phyloP scores from a whole-genome alignment of 2,329 filamentous ascomycete species.

The Colletotrichum lini region DNA sequence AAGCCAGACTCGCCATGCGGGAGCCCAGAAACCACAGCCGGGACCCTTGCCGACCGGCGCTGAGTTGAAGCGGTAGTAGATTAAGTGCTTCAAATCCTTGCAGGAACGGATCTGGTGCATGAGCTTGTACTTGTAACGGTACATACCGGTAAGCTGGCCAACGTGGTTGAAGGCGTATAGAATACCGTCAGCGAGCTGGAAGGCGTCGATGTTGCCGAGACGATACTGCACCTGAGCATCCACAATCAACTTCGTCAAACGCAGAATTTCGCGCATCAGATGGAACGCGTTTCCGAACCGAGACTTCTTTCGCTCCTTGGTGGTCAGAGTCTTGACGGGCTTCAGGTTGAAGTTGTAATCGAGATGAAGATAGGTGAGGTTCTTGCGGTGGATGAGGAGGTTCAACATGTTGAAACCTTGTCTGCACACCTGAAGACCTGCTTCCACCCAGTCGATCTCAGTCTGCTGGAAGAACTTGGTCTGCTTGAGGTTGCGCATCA shows the following conservation, averaged over 20 bases:
- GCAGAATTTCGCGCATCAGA: conserved; percentile 96
- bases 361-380: conserved; percentile 96
- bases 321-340: conserved; percentile 97
- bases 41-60: conserved; percentile 97
- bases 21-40: conserved; percentile 98
- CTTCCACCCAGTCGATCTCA: conserved; percentile 99
- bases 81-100: conserved; percentile 98
- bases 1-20: conserved; percentile 98
- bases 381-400: conserved; percentile 96
- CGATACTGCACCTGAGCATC: conserved; percentile 99
- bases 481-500: conserved; percentile 90
- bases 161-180: conserved; percentile 99
- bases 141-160: conserved; percentile 98
- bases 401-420: conserved; percentile 99
- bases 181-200: conserved; percentile 98
- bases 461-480: conserved; percentile 99
- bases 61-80: conserved; percentile 99
- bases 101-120: conserved; percentile 99
- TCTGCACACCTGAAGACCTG: conserved; percentile 96
- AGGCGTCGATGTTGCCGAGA: conserved; percentile 97
- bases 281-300: conserved; percentile 99
- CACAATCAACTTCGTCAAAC: conserved; percentile 96
- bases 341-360: conserved; percentile 99
- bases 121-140: conserved; percentile 99
- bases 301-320: conserved; percentile 99